phyloP scores from a whole-genome alignment of 2,329 filamentous ascomycete genomes.

The Scedosporium apiospermum region DNA sequence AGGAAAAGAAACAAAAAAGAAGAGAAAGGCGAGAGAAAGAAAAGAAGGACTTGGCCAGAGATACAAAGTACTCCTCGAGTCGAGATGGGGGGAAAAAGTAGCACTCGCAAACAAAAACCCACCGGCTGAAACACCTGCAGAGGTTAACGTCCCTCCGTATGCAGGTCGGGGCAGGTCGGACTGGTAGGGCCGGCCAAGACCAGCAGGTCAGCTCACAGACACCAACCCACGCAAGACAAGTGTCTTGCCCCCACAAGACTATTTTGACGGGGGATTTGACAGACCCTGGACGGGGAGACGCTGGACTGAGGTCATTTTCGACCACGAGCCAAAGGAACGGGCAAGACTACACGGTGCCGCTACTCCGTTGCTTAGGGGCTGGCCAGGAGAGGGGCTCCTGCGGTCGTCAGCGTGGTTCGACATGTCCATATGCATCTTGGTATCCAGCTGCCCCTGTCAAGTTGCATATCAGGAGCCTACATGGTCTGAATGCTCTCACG shows the following conservation, averaged over 20 bases:
- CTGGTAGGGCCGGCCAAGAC: not conserved
- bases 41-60: not conserved
- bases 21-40: slow-evolving; percentile 12
- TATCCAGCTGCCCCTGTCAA: not conserved
- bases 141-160: not conserved
- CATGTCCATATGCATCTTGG: not conserved
- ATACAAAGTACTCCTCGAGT: not conserved
- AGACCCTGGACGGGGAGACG: not conserved
- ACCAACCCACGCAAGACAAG: not conserved
- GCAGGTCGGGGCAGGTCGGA: not conserved
- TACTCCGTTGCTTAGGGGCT: not conserved
- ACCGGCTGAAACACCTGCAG: not conserved
- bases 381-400: not conserved
- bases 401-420: not conserved
- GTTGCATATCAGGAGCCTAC: not conserved
- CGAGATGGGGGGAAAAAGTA: not conserved
- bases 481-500: not conserved
- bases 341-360: not conserved
- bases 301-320: not conserved
- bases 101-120: not conserved
- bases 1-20: not conserved
- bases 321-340: not conserved
- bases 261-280: not conserved
- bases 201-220: not conserved
- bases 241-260: not conserved